Conservation (phyloP, 495 filamentous ascomycete genomes). For the Hapsidospora chrysogenum region DNA sequence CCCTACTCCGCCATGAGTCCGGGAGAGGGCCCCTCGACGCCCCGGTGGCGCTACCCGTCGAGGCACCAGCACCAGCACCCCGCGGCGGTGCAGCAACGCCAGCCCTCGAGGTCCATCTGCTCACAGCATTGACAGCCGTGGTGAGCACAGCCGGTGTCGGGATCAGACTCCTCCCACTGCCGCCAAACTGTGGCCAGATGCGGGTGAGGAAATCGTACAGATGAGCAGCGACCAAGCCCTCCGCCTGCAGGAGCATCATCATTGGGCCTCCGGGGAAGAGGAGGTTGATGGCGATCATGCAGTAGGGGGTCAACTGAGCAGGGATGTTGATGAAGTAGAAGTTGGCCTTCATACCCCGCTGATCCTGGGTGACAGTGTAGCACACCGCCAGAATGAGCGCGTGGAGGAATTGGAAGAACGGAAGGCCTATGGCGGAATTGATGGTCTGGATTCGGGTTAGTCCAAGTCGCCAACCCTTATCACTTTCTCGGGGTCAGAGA, state of each 20-base stretch:
- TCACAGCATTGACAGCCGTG: conserved; percentile 33
- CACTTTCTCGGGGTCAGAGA: conserved; percentile 1
- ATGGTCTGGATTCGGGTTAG: conserved; percentile 21
- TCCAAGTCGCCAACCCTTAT: conserved; percentile 4
- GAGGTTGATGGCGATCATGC: conserved; percentile 53
- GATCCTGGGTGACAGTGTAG: conserved; percentile 72
- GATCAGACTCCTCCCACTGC: conserved; percentile 50
- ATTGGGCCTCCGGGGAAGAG: conserved; percentile 29
- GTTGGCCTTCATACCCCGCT: conserved; percentile 48
- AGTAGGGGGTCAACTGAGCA: conserved; percentile 56
- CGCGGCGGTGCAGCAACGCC: conserved; percentile 1
- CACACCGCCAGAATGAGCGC: conserved; percentile 60
- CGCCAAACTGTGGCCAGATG: conserved; percentile 70
- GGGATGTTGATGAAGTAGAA: conserved; percentile 69
- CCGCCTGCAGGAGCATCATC: conserved; percentile 36
- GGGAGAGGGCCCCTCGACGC: conserved; percentile 23
- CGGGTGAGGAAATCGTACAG: conserved; percentile 71
- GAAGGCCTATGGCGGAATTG: conserved; percentile 30
- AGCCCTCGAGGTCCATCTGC: background rate
- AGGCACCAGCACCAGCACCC: too few species aligned
- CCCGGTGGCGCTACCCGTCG: conserved; percentile 40
- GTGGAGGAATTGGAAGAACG: conserved; percentile 33
- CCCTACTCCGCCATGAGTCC: conserved; percentile 47
- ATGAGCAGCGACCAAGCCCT: conserved; percentile 67
- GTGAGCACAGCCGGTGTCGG: conserved; percentile 50